Percentiles rank a stretch among this genome's conserved stretches.
Conservation (phyloP, 495 filamentous ascomycete genomes). For the Xylaria venustula region DNA sequence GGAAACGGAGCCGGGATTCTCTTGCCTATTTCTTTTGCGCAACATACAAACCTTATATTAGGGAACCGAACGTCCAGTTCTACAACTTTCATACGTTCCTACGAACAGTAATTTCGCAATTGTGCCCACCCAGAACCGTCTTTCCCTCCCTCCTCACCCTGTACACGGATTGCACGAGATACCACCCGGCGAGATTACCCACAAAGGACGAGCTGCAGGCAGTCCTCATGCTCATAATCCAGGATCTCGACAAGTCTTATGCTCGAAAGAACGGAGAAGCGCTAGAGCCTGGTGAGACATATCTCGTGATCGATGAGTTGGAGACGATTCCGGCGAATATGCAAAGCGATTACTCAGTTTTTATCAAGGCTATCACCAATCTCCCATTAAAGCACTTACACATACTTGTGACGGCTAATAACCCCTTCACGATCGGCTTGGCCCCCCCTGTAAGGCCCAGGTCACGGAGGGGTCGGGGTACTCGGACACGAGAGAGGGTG, state of each 20-base stretch:
- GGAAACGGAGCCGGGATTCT: not conserved
- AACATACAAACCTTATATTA: not conserved
- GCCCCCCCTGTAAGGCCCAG: not conserved
- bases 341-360: not conserved
- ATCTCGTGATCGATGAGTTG: not conserved
- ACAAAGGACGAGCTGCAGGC: not conserved
- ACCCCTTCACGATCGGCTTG: not conserved
- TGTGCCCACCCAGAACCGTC: not conserved
- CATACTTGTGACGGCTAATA: not conserved
- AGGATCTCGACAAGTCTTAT: not conserved
- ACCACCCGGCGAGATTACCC: not conserved
- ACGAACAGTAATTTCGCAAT: slow-evolving; percentile 1
- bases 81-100: not conserved
- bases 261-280: not conserved
- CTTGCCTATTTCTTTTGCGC: not conserved
- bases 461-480: too few species aligned
- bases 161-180: not conserved
- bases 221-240: not conserved
- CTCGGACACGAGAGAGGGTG: not conserved
- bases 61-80: not conserved
- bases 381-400: not conserved
- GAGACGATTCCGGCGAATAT: not conserved
- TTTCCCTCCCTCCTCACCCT: not conserved
- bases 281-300: not conserved
- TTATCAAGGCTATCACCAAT: not conserved